Evolutionary conservation across 1,139 yeast species (phyloP), one percentile per base, ranked within the genome.

Genomic region (Yamadazyma spencermartinsiae): DNA sequence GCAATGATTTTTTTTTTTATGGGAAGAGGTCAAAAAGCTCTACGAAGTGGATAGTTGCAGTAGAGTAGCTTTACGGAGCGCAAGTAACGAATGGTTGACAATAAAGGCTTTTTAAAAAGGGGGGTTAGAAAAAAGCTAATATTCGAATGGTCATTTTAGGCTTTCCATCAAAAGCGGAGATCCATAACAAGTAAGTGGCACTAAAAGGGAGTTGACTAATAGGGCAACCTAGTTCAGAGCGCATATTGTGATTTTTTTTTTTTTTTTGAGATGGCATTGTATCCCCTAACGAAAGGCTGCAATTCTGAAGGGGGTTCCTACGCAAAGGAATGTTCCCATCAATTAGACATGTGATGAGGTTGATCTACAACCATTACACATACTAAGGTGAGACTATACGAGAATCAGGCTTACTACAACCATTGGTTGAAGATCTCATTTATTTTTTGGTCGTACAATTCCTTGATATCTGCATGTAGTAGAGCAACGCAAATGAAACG

Each of bases 121-220:
- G 27, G 27, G 25, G 29, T 32, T 19, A 23, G 21, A 15, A 6
- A 23, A 32, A 28, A 11, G 7, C 16, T 28, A 28, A 28, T 6
- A 28, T 28, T 4, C 31, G 10, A 28, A 11, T 28, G 31, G 20
- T 28, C 31, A 28, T 15, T 16, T 28, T 28, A 7, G 31, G 31
- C 3, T 16, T 28, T 12, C 9, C 16, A 17, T 5, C 5, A 14
- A 26, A 33, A 33, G 36, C 26, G 36, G 36, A 33, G 36, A 33
- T 16, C 36, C 36, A 10, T 15, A 33, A 33, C 15, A 24, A 24
- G 36, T 33, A 33, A 33, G n/a, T 8, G 36, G 29, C 36, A 25
- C 14, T n/a, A 15, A 25, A 16, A 20, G 15, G 8, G 26, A 7
- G 16, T 12, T 14, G 17, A 23, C 35, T 33, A 33, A 33, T 9